A percentile compares a stretch with the other conserved stretches of the same genome.
These are phyloP conservation scores for Ophiostoma himal-ulmi DNA, from an alignment of 2,329 filamentous ascomycete species.

Conservation along the genomic window DNA sequence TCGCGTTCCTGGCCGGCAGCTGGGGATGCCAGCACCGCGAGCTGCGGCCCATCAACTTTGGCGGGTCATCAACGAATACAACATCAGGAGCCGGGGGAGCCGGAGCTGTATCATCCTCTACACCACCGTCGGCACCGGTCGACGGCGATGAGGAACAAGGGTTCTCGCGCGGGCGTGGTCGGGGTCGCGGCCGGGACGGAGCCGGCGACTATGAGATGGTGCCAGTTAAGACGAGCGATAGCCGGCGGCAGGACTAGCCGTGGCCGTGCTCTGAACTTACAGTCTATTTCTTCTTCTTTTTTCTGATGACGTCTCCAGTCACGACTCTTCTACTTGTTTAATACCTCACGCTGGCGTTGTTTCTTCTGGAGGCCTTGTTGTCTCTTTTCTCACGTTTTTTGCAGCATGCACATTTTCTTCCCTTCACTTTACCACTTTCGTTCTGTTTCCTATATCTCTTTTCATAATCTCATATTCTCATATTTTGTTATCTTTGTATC, in stretches of 20 bases:
- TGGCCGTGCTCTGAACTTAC: background rate
- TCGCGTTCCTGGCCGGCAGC: constrained; percentile 60
- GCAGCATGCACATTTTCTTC: background rate
- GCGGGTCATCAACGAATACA: constrained; percentile 40
- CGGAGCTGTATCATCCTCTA: background rate
- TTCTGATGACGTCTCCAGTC: background rate
- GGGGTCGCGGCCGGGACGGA: constrained; percentile 50
- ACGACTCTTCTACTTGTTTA: background rate
- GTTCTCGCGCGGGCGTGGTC: constrained; percentile 44
- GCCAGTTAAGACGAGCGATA: constrained; percentile 38
- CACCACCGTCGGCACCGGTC: constrained; percentile 19
- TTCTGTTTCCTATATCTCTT: background rate
- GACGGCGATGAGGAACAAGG: constrained; percentile 44
- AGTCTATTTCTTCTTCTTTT: background rate
- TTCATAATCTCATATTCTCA: background rate
- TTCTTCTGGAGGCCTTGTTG: background rate
- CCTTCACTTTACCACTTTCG: background rate
- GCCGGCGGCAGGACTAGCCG: constrained; percentile 16
- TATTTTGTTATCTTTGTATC: background rate
- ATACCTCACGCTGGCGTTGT: constrained; percentile 9
- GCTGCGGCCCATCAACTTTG: constrained; percentile 81
- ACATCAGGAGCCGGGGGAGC: constrained; percentile 27
- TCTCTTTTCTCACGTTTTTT: background rate
- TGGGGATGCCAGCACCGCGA: constrained; percentile 93
- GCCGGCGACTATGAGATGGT: constrained; percentile 63